phyloP scores from a whole-genome alignment of 441 rosid genomes.

The Cnidoscolus chayamansa region DNA sequence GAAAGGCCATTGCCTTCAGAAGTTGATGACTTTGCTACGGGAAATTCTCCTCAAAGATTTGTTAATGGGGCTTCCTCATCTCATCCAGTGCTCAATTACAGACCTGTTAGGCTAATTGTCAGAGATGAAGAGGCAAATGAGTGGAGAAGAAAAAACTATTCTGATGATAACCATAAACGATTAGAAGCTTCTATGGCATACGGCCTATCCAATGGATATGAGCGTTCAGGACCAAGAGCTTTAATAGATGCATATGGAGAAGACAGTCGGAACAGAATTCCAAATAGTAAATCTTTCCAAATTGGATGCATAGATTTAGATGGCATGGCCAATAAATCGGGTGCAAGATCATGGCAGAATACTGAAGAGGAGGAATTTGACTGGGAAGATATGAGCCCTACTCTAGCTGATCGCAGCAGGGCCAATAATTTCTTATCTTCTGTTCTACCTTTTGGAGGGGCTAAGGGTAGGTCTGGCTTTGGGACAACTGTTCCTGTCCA shows the following conservation, averaged over 20 bases:
- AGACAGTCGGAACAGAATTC: conserved; percentile 53
- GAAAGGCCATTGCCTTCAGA: conserved; percentile 42
- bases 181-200: conserved; percentile 37
- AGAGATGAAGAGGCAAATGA: conserved; percentile 56
- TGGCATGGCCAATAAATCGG: conserved; percentile 48
- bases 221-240: conserved; percentile 73
- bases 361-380: conserved; percentile 98
- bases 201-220: conserved; percentile 49
- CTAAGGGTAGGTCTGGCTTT: conserved; percentile 42
- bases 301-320: conserved; percentile 48
- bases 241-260: conserved; percentile 90
- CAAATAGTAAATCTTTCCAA: conserved; percentile 41
- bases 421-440: conserved; percentile 50
- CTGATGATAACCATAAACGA: conserved; percentile 38
- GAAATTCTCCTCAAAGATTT: conserved; percentile 59
- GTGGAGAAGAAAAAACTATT: conserved; percentile 50
- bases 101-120: conserved; percentile 41
- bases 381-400: conserved; percentile 98
- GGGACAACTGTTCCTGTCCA: conserved; percentile 38
- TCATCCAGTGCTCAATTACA: conserved; percentile 50
- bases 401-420: conserved; percentile 57
- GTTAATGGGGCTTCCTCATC: conserved; percentile 60
- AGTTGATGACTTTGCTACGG: conserved; percentile 45
- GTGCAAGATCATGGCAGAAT: conserved; percentile 81
- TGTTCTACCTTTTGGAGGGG: conserved; percentile 41